Evolutionary conservation across 164 flowering plant species (phyloP).

Genomic region (Berberis thunbergii): DNA sequence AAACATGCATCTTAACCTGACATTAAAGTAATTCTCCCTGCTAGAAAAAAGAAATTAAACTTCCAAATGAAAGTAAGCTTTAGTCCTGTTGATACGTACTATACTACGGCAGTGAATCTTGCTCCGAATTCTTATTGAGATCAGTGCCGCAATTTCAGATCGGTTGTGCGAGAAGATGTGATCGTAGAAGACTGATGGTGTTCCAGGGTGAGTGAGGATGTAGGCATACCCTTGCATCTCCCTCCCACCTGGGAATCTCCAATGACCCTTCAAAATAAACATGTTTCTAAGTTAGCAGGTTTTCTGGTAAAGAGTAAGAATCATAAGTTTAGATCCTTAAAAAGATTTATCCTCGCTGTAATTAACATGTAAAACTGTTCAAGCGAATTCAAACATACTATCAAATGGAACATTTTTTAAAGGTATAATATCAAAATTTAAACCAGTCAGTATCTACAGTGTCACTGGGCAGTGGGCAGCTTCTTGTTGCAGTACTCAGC

Average conservation of each 20-base stretch:
- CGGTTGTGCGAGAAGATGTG: conserved; percentile 65
- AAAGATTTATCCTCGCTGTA: too few relatives aligned
- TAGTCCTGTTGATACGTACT: conserved; percentile 40
- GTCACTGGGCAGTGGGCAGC: too few relatives aligned
- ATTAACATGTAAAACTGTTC: too few relatives aligned
- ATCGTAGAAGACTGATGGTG: conserved; percentile 88
- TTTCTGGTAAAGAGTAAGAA: not conserved
- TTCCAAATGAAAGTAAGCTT: not conserved
- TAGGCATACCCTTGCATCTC: conserved; percentile 99
- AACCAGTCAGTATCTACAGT: too few relatives aligned
- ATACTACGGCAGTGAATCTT: conserved; percentile 77
- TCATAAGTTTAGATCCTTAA: too few relatives aligned
- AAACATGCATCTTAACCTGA: too few relatives aligned
- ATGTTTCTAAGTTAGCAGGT: conserved; percentile 3
- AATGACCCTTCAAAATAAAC: conserved; percentile 67
- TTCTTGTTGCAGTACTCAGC: too few relatives aligned
- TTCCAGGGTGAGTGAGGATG: conserved; percentile 95
- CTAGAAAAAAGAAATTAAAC: too few relatives aligned
- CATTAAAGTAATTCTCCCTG: too few relatives aligned
- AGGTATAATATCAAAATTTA: too few relatives aligned
- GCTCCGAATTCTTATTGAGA: conserved; percentile 59
- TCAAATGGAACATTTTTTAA: too few relatives aligned
- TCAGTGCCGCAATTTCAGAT: conserved; percentile 52
- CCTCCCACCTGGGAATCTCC: conserved; percentile 97
- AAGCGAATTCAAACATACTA: too few relatives aligned